Evolutionary conservation across 805 yeast genomes (phyloP).

Genomic region (Hanseniaspora vineae): DNA sequence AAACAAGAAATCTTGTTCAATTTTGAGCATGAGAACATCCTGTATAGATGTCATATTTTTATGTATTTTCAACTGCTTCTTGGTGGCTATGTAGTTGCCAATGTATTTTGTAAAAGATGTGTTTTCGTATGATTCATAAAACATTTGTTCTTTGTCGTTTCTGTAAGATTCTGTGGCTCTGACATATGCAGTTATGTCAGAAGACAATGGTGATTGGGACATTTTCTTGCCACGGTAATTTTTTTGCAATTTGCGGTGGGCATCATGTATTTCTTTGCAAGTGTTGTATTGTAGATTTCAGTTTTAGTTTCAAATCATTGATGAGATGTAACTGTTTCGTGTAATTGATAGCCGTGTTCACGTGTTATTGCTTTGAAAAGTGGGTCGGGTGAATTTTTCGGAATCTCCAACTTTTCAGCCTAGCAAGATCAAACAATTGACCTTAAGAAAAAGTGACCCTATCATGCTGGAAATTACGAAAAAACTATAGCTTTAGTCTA

Average conservation of each 20-base stretch:
- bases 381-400: too few species aligned
- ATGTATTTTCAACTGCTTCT: slow-evolving; percentile 4
- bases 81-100: slow-evolving; percentile 2
- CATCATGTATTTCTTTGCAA: background rate
- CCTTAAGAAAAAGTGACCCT: too few species aligned
- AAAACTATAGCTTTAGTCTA: too few species aligned
- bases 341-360: too few species aligned
- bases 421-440: too few species aligned
- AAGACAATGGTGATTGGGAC: background rate
- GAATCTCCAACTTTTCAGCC: too few species aligned
- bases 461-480: too few species aligned
- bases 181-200: background rate
- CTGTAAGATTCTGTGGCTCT: background rate
- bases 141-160: background rate
- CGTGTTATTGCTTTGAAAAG: too few species aligned
- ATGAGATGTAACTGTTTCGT: background rate
- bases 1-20: slow-evolving; percentile 28
- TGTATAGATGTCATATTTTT: background rate
- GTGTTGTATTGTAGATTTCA: background rate
- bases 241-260: too few species aligned
- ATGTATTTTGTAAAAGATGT: slow-evolving; percentile 1
- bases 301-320: background rate
- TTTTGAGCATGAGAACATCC: background rate
- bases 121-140: background rate
- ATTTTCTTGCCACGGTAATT: too few species aligned